These are phyloP conservation scores for Somion occarium DNA, from an alignment of 1,284 basidiomycete genomes.

Conservation along the genomic window DNA sequence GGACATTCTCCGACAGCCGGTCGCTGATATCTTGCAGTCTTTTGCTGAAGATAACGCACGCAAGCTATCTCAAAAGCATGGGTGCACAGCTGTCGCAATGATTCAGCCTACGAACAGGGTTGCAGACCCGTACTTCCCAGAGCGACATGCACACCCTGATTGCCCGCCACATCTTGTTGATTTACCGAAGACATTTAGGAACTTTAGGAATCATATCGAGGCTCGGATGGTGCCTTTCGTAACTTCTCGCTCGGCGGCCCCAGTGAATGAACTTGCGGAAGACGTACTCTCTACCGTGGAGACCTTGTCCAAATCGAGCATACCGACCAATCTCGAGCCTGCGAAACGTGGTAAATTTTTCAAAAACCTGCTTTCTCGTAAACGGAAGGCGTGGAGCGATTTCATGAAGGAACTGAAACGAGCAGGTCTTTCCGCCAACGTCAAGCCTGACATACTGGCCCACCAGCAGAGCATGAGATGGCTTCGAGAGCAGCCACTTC, in stretches of 20 bases:
- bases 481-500: slow-evolving; percentile 59
- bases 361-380: slow-evolving; percentile 78
- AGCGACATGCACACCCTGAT: slow-evolving; percentile 8
- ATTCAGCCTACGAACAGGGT: background rate
- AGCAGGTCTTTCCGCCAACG: slow-evolving; percentile 70
- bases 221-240: slow-evolving; percentile 40
- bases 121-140: slow-evolving; percentile 11
- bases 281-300: slow-evolving; percentile 73
- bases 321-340: slow-evolving; percentile 41
- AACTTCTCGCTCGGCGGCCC: slow-evolving; percentile 30
- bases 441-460: slow-evolving; percentile 69
- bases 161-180: slow-evolving; percentile 34
- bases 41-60: slow-evolving; percentile 27
- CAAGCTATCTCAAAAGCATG: background rate
- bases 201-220: slow-evolving; percentile 41
- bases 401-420: slow-evolving; percentile 86
- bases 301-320: slow-evolving; percentile 51
- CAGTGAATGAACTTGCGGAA: slow-evolving; percentile 63
- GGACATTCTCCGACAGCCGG: slow-evolving; percentile 79
- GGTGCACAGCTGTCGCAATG: background rate
- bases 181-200: slow-evolving; percentile 41
- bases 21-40: slow-evolving; percentile 40
- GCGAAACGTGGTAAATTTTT: slow-evolving; percentile 70
- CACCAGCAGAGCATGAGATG: slow-evolving; percentile 62
- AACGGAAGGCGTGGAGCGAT: slow-evolving; percentile 90